These are phyloP conservation scores for Aphanomyces euteiches DNA, from an alignment of 352 stramenopile species.

Conservation along the genomic window DNA sequence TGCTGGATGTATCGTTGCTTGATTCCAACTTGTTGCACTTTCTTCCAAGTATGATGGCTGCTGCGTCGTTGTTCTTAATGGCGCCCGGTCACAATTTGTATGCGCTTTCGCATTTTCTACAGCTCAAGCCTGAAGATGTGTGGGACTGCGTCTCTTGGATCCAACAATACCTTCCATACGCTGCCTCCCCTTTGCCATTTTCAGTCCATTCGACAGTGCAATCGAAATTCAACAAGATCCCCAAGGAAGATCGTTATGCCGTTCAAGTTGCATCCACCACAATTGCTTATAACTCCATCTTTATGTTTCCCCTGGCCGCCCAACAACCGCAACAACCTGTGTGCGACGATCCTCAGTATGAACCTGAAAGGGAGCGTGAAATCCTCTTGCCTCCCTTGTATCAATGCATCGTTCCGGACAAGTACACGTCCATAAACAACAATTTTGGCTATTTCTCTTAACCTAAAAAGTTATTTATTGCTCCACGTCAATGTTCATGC, in stretches of 20 bases:
- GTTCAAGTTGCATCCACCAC: conserved; percentile 19
- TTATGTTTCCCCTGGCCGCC: background rate
- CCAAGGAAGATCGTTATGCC: conserved; percentile 4
- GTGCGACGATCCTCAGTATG: background rate
- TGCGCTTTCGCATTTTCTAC: conserved; percentile 16
- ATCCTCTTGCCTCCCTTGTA: conserved; percentile 4
- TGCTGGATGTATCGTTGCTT: conserved; percentile 14
- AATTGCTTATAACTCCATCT: conserved; percentile 1
- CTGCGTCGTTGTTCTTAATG: conserved; percentile 12
- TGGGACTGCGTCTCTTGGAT: conserved; percentile 25
- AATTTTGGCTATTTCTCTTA: conserved; percentile 5
- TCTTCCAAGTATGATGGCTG: conserved; percentile 10
- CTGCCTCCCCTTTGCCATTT: background rate
- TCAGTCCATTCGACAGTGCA: background rate
- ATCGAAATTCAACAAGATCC: conserved; percentile 22
- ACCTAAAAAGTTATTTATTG: background rate
- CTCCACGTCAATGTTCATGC: too few relatives aligned
- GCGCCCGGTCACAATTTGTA: conserved; percentile 25
- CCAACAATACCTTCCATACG: conserved; percentile 23
- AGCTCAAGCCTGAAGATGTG: conserved; percentile 14
- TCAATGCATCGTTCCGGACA: conserved; percentile 5
- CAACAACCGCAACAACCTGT: background rate
- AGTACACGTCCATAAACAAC: background rate
- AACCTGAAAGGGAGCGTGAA: conserved; percentile 10
- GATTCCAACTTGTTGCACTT: conserved; percentile 23